Conservation (phyloP, 805 yeast species). For the Scheffersomyces spartinae region DNA sequence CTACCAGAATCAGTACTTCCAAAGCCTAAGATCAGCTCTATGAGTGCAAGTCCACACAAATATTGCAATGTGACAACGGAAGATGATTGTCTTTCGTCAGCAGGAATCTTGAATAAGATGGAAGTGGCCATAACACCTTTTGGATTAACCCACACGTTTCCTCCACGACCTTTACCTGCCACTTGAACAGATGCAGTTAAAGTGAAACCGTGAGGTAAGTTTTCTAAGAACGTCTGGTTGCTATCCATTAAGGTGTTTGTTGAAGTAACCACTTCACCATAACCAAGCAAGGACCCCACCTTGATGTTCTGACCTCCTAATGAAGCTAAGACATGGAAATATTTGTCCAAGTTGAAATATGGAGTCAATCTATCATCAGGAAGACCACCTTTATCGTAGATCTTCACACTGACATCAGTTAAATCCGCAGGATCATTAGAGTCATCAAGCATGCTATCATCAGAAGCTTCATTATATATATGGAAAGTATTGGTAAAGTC, state of each 20-base stretch:
- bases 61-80: slow-evolving; percentile 82
- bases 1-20: slow-evolving; percentile 25
- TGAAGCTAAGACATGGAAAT: slow-evolving; percentile 33
- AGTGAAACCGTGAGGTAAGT: slow-evolving; percentile 60
- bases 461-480: too few relatives aligned
- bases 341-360: slow-evolving; percentile 52
- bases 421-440: slow-evolving; percentile 46
- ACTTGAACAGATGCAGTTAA: slow-evolving; percentile 75
- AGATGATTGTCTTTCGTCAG: slow-evolving; percentile 26
- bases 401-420: slow-evolving; percentile 41
- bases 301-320: slow-evolving; percentile 12
- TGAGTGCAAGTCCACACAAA: slow-evolving; percentile 68
- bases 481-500: slow-evolving; percentile 46
- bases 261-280: slow-evolving; percentile 86
- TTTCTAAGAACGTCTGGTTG: slow-evolving; percentile 46
- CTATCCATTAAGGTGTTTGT: slow-evolving; percentile 71
- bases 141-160: slow-evolving; percentile 93
- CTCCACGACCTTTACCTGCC: slow-evolving; percentile 90
- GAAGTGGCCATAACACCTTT: slow-evolving; percentile 83
- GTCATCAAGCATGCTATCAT: slow-evolving; percentile 22
- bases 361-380: slow-evolving; percentile 56
- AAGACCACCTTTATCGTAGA: slow-evolving; percentile 34
- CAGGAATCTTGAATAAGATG: slow-evolving; percentile 49
- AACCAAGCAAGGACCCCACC: slow-evolving; percentile 40
- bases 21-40: slow-evolving; percentile 62